These are phyloP conservation scores for Dalechampia spathulata DNA, from an alignment of 441 rosid species.

Conservation along the genomic window DNA sequence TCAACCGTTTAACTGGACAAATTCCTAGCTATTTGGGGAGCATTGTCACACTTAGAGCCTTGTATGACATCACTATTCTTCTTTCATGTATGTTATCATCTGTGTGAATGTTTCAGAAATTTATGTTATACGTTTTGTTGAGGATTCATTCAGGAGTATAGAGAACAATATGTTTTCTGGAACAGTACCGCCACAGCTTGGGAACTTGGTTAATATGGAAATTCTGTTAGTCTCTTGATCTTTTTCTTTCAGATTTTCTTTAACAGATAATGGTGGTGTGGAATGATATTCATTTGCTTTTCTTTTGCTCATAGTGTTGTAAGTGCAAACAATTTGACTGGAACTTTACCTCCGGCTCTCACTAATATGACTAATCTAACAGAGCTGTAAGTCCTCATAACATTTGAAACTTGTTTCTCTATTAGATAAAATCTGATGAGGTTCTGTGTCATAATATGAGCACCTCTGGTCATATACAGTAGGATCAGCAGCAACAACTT, in stretches of 20 bases:
- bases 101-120: neutral
- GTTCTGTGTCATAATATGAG: too few species aligned
- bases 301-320: conserved; percentile 19
- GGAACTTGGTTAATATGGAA: conserved; percentile 30
- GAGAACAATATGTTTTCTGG: conserved; percentile 42
- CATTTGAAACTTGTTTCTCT: neutral
- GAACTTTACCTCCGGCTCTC: conserved; percentile 19
- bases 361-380: conserved; percentile 18
- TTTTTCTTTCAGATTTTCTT: neutral
- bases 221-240: conserved; percentile 17
- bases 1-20: conserved; percentile 31
- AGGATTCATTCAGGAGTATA: conserved; percentile 22
- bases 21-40: conserved; percentile 31
- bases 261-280: neutral
- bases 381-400: conserved; percentile 21
- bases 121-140: neutral
- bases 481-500: conserved; percentile 35
- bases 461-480: conserved; percentile 24
- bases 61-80: conserved; percentile 18
- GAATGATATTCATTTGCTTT: neutral
- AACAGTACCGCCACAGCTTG: conserved; percentile 33
- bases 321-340: conserved; percentile 19
- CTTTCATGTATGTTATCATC: neutral
- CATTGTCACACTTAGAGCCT: conserved; percentile 24
- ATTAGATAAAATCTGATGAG: neutral